phyloP scores from a whole-genome alignment of 257 asterid genomes.

The Gentiana dahurica region DNA sequence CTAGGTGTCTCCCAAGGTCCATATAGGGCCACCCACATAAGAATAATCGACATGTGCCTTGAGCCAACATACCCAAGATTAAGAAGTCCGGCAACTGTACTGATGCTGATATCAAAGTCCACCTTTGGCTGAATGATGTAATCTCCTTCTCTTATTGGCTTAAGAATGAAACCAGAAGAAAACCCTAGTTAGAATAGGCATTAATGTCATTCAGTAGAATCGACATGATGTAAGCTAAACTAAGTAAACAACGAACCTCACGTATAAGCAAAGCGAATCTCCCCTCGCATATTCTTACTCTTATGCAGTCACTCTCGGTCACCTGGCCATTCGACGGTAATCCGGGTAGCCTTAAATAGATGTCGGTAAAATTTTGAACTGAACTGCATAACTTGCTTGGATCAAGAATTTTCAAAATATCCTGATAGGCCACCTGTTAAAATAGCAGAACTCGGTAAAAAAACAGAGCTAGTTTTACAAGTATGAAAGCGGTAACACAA shows the following conservation, averaged over 20 bases:
- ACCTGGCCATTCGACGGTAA: constrained; percentile 72
- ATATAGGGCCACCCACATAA: too few species aligned
- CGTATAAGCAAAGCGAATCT: constrained; percentile 89
- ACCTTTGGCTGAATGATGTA: constrained; percentile 97
- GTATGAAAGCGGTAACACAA: too few species aligned
- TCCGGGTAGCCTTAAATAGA: constrained; percentile 72
- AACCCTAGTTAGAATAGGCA: constrained; percentile 13
- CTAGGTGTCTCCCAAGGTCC: too few species aligned
- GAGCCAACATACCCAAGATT: constrained; percentile 74
- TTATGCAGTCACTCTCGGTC: constrained; percentile 78
- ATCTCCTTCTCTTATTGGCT: constrained; percentile 96
- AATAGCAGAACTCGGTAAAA: constrained; percentile 14
- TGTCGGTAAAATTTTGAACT: constrained; percentile 82
- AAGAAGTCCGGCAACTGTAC: constrained; percentile 96
- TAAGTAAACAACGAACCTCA: constrained; percentile 50
- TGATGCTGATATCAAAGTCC: constrained; percentile 98
- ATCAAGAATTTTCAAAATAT: constrained; percentile 78
- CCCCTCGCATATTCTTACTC: constrained; percentile 98
- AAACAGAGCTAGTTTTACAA: too few species aligned
- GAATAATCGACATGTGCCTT: too few species aligned
- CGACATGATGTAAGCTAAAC: constrained; percentile 4
- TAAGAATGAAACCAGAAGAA: constrained; percentile 13
- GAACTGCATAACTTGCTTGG: constrained; percentile 91
- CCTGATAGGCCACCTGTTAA: constrained; percentile 86
- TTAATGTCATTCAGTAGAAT: not conserved